phyloP scores from a whole-genome alignment of 495 filamentous ascomycete species.

The Penicillium longicatenatum region DNA sequence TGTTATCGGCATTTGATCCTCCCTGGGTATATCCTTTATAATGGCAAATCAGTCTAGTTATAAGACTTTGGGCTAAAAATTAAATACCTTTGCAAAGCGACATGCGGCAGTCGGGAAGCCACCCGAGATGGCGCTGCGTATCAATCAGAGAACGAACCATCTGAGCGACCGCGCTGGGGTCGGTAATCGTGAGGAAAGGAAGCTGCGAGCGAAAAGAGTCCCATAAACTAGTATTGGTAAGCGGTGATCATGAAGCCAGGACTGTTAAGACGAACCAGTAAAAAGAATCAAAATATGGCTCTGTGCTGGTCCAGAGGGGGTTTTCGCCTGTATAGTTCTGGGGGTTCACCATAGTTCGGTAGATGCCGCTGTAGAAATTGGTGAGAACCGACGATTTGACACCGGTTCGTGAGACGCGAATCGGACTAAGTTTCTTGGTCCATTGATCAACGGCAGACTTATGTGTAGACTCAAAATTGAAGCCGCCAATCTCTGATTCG shows the following conservation, averaged over 20 bases:
- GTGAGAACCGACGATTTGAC: slow-evolving; percentile 58
- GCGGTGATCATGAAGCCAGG: not conserved
- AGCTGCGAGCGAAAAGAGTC: slow-evolving; percentile 67
- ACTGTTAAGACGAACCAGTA: slow-evolving; percentile 48
- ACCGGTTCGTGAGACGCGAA: slow-evolving; percentile 48
- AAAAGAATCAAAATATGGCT: slow-evolving; percentile 63
- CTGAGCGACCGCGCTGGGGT: slow-evolving; percentile 61
- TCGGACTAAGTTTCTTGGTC: slow-evolving; percentile 57
- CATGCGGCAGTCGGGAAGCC: slow-evolving; percentile 65
- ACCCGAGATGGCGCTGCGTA: slow-evolving; percentile 69
- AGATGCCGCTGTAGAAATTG: slow-evolving; percentile 58
- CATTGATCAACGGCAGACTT: slow-evolving; percentile 46
- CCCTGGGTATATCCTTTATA: slow-evolving; percentile 60
- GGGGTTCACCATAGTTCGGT: slow-evolving; percentile 65
- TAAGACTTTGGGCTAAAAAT: not conserved
- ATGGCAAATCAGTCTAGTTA: slow-evolving; percentile 1
- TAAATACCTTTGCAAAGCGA: slow-evolving; percentile 67
- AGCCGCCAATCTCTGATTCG: slow-evolving; percentile 59
- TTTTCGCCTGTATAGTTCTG: slow-evolving; percentile 78
- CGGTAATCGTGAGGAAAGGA: slow-evolving; percentile 65
- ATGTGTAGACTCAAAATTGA: slow-evolving; percentile 45
- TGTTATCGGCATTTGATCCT: slow-evolving; percentile 73
- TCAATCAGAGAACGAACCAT: slow-evolving; percentile 72
- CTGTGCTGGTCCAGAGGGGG: slow-evolving; percentile 64
- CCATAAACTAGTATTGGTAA: slow-evolving; percentile 45